Evolutionary conservation across 257 asterid species (phyloP), one percentile per base, ranked within the genome.

Genomic region (Lantana camara): DNA sequence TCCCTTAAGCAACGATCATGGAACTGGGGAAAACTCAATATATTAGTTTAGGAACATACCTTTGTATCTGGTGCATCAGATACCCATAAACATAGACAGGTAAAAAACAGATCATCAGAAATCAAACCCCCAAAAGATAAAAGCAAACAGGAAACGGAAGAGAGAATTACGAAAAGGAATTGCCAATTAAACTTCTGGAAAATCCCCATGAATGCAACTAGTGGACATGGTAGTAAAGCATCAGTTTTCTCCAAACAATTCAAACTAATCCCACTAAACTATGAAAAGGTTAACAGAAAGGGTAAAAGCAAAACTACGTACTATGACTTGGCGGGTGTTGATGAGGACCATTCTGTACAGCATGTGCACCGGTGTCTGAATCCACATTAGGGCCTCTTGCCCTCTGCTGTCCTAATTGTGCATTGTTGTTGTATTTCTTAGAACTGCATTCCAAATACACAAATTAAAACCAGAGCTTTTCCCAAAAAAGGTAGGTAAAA

Each of bases 401-500:
- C 77, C 85, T 60, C 16, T 64, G 42, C 60, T 72, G 82, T 62
- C 89, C 94, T 69, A 86, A 90, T 85, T 77, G 92, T 56, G 75
- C 94, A 88, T 81, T 80, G 63, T n/a, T n/a, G n/a, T 62, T 67
- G 60, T 71, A 58, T 78, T 79, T 88, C 84, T 76, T 88, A 57
- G 47, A 75, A 72, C 94, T 85, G 73, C 52, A 57, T 57, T 22
- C 9, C 15, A 32, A 17, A 13, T 16, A 27, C 11, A 27, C 21
- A 22, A 51, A 37, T 21, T 4, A 50, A 24, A 44, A n/a, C n/a
- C n/a, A 60, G 15, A 27, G 32, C 2, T 27, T 27, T 27, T 27
- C 1, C 7, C 13, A 6, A 3, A 15, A 44, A 13, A 38, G 15
- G 3, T 3, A 1, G 2, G 11, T 27, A 4, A 34, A 27, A 19